phyloP scores from a whole-genome alignment of 164 flowering plant genomes.

The Umbilicus rupestris region DNA sequence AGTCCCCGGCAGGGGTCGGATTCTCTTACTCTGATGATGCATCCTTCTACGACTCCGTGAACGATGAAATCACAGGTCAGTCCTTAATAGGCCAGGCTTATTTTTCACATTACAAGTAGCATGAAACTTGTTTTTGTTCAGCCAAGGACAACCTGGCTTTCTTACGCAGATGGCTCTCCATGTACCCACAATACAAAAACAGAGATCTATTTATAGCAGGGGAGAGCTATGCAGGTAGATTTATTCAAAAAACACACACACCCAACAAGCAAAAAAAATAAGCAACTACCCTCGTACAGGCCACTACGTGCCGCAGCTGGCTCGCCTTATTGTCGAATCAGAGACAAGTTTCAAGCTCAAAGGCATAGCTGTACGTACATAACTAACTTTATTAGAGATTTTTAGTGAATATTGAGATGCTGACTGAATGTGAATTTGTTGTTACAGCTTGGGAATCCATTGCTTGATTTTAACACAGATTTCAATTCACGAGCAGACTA shows the following conservation, averaged over 20 bases:
- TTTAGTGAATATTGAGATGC: neutral
- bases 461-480: constrained; percentile 47
- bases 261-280: too few species aligned
- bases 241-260: too few species aligned
- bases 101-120: too few species aligned
- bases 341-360: constrained; percentile 60
- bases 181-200: constrained; percentile 30
- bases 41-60: constrained; percentile 18
- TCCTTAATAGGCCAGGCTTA: neutral
- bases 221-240: constrained; percentile 56
- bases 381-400: too few species aligned
- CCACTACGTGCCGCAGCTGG: constrained; percentile 73
- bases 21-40: constrained; percentile 28
- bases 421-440: neutral
- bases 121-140: too few species aligned
- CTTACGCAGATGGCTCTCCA: constrained; percentile 27
- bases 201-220: constrained; percentile 34
- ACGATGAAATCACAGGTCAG: constrained; percentile 31
- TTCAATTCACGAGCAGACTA: constrained; percentile 62
- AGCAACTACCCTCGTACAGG: too few species aligned
- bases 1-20: constrained; percentile 40
- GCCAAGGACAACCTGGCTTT: constrained; percentile 29
- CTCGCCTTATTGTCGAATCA: constrained; percentile 42
- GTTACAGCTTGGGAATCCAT: constrained; percentile 66
- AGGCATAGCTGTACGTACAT: constrained; percentile 63